A percentile compares a stretch with the other conserved stretches of the same genome.
phyloP scores from a whole-genome alignment of 345 rosid genomes.

The Populus deltoides region DNA sequence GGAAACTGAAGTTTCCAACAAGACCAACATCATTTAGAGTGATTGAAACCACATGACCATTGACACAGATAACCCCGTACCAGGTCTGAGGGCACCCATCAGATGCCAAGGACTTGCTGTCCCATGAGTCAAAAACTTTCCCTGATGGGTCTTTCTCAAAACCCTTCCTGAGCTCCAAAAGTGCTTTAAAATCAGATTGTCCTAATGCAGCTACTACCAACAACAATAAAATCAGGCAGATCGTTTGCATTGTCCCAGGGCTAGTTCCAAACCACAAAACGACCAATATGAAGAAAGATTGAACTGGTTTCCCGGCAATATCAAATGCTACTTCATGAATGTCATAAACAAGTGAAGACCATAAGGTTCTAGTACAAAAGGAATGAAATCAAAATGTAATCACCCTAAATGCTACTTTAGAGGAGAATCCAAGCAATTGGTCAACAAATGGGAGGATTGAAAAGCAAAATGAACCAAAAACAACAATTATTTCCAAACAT shows the following conservation, averaged over 20 bases:
- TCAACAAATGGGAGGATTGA: neutral
- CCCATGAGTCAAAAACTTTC: conserved; percentile 61
- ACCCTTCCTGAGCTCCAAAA: conserved; percentile 70
- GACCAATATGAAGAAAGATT: neutral
- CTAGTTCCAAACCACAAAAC: conserved; percentile 5
- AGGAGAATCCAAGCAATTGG: neutral
- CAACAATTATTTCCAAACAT: neutral
- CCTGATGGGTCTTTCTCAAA: conserved; percentile 59
- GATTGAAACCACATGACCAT: conserved; percentile 59
- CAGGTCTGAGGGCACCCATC: conserved; percentile 71
- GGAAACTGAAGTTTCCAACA: conserved; percentile 65
- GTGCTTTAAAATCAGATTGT: conserved; percentile 68
- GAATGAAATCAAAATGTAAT: neutral
- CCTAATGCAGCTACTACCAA: conserved; percentile 41
- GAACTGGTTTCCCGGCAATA: neutral
- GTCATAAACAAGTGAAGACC: neutral
- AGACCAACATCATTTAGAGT: conserved; percentile 58
- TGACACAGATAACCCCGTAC: conserved; percentile 67
- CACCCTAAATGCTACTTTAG: neutral
- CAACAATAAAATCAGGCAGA: conserved; percentile 41
- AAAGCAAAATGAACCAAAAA: neutral
- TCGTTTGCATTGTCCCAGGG: conserved; percentile 56
- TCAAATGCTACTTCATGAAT: too few species aligned
- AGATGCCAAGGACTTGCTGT: conserved; percentile 53
- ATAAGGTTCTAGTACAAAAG: neutral